phyloP scores from a whole-genome alignment of 441 rosid species.

The Pelargonium cotyledonis region DNA sequence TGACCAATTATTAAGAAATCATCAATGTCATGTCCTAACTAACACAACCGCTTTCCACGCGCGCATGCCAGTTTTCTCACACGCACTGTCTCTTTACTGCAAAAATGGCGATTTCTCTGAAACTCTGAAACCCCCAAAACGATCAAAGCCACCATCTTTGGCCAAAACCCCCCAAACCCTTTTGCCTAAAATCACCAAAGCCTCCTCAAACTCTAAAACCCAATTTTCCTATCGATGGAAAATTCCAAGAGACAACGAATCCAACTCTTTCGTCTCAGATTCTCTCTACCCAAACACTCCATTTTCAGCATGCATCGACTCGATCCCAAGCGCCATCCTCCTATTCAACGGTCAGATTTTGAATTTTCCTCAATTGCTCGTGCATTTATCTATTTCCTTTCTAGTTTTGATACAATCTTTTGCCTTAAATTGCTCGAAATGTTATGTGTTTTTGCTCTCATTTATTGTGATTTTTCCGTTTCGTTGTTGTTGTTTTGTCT shows the following conservation, averaged over 20 bases:
- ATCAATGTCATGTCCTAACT: neutral
- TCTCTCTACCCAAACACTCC: conserved; percentile 2
- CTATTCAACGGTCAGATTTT: conserved; percentile 7
- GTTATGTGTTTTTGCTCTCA: neutral
- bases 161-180: conserved; percentile 1
- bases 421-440: conserved; percentile 2
- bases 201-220: neutral
- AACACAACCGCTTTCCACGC: neutral
- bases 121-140: neutral
- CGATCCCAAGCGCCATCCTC: neutral
- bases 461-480: conserved; percentile 3
- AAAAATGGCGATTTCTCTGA: conserved; percentile 7
- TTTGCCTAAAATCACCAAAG: neutral
- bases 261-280: neutral
- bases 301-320: neutral
- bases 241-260: conserved; percentile 1
- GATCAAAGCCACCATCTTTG: conserved; percentile 4
- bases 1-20: conserved; percentile 4
- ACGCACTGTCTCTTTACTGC: neutral
- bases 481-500: neutral
- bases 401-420: conserved; percentile 5
- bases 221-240: conserved; percentile 5
- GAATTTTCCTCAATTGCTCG: neutral
- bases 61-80: neutral
- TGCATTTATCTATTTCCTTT: neutral